Evolutionary conservation across 495 filamentous ascomycete species (phyloP), one percentile per base, ranked within the genome.

Genomic region (Lepraria neglecta): DNA sequence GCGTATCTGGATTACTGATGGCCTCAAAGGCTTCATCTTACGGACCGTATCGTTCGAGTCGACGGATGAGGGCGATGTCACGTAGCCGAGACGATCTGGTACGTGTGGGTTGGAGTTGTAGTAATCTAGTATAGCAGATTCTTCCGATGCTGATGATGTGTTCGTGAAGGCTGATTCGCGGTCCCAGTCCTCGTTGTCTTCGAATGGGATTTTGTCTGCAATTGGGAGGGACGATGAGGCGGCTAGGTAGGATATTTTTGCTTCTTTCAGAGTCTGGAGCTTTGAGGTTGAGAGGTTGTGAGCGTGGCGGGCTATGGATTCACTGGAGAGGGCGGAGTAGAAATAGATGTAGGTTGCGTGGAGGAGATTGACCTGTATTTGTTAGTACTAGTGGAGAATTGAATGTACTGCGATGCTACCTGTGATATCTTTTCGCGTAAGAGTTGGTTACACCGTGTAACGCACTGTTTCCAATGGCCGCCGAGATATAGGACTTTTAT

Each of bases 391-490:
- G 28, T 45, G 40, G 21, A 10, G 14, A 24, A 38, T 3, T 14
- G 31, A 28, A 14, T 11, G 27, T 42, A 3, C 6, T 44, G 15
- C 31, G 11, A 70, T 27, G 73, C 55, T 63, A 78, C 75, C 35
- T 68, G 67, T 46, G 60, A 56, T 4, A 60, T 69, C 21, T 67
- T 63, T 7, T 62, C 60, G 6, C 53, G 53, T 0, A 78, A 63
- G 11, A 80, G 62, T 15, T 74, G 67, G 5, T 61, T 58, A 42
- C 71, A 72, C 24, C 69, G 69, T n/a, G 70, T 64, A 15, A 70
- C 65, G 68, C 78, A 81, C 63, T 75, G 71, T 52, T 79, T 78
- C 68, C 77, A 79, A 52, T 78, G 75, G 3, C 67, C 69, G 27
- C 72, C 71, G 17, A 72, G 46, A 62, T 74, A 77, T 11, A 77